These are phyloP conservation scores for Trametes meyenii DNA, from an alignment of 768 basidiomycete species.

Conservation along the genomic window DNA sequence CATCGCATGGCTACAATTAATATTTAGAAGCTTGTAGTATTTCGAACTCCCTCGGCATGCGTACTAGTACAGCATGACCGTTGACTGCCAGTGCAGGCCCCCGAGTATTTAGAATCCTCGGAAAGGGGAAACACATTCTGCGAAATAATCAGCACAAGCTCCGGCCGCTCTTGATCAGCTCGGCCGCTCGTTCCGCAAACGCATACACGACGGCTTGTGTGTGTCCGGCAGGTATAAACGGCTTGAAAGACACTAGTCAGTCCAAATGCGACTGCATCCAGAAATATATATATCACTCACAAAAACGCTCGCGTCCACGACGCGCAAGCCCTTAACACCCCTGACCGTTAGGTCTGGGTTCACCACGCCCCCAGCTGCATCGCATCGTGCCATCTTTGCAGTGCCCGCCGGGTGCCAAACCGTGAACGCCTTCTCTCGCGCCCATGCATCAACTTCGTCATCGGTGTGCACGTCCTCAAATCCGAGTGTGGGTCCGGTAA, in stretches of 20 bases:
- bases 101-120: no score
- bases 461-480: not conserved
- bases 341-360: conserved; percentile 45
- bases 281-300: conserved; percentile 6
- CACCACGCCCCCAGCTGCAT: conserved; percentile 41
- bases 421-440: conserved; percentile 20
- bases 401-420: conserved; percentile 38
- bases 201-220: conserved; percentile 26
- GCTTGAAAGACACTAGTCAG: conserved; percentile 6
- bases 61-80: no score
- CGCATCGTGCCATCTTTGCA: conserved; percentile 43
- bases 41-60: no score
- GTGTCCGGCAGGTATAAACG: conserved; percentile 27
- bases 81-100: no score
- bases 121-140: no score
- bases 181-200: conserved; percentile 32
- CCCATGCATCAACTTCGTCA: conserved; percentile 26
- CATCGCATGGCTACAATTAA: no score
- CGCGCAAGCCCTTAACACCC: conserved; percentile 44
- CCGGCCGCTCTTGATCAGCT: conserved; percentile 26
- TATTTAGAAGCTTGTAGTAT: no score
- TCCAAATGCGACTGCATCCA: not conserved
- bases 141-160: no score
- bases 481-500: not conserved
- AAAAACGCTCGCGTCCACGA: conserved; percentile 28